Evolutionary conservation across 225 moss, liverwort and hornwort species (phyloP), one percentile per base, ranked within the genome.

Genomic region (Polytrichum formosum): DNA sequence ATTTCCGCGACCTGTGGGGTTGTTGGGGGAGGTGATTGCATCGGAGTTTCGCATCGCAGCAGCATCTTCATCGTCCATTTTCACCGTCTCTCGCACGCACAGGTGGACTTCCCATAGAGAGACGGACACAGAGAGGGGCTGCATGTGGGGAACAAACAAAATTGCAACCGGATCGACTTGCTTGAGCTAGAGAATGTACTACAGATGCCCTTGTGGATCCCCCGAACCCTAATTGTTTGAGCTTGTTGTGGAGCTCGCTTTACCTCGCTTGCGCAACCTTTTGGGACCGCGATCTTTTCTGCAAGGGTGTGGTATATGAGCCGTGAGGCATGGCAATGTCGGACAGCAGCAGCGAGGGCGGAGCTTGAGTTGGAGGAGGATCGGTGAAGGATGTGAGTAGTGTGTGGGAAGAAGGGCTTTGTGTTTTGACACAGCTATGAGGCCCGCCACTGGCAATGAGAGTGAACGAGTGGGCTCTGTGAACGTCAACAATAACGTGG

Each of bases 391-490:
- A 58, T 58, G 58, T 58, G 66, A 46, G 66, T 58, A 22, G 56
- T 58, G 30, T 21, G 67, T 53, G 67, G 13, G 46, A 16, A 13
- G 46, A 4, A 46, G 46, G 46, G 46, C 46, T 46, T 46, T 16
- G 16, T 13, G 46, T 46, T 46, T 46, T 3, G 13, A 46, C 13
- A 46, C 16, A 46, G 46, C 46, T 16, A 67, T 67, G 67, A 67
- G 27, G 54, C 53, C 67, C 4, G 54, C 67, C 53, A 54, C 67
- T 55, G 67, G 53, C 67, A 67, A 54, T 18, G 67, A 67, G 67
- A 54, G 67, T 54, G 67, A 67, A 22, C 67, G 54, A 67, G 65
- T 19, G 33, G 65, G 65, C 19, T 20, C 18, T 18, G 28, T 18
- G n/a, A 54, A 54, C 26, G 16, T 23, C 23, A 26, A 9, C 67